Percentiles rank a stretch among this genome's conserved stretches.
Conservation (phyloP, 2,329 filamentous ascomycete genomes). For the Trichoderma endophyticum region DNA sequence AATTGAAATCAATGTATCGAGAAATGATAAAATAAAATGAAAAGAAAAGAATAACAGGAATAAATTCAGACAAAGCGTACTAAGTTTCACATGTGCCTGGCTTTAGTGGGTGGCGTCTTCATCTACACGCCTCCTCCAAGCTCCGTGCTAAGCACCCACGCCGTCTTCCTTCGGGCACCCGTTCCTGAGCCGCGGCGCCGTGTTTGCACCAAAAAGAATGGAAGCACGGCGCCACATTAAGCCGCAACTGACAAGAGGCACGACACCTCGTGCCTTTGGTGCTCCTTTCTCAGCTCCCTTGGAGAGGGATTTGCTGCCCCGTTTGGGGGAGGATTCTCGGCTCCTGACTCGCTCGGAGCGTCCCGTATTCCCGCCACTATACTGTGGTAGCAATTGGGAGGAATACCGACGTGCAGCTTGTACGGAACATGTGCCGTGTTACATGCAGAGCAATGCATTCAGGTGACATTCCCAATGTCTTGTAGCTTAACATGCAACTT, state of each 20-base stretch:
- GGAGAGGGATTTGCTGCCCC: background rate
- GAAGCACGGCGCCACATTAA: background rate
- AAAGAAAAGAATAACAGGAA: background rate
- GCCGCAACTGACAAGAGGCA: constrained; percentile 7
- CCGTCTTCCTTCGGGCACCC: background rate
- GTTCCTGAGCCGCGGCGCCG: background rate
- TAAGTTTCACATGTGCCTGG: background rate
- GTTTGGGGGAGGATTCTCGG: background rate
- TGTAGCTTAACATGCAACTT: background rate
- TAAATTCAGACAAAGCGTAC: background rate
- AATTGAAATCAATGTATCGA: background rate
- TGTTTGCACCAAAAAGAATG: background rate
- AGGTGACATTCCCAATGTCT: background rate
- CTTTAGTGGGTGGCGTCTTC: background rate
- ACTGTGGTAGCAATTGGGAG: background rate
- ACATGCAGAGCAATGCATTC: background rate
- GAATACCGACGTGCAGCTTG: background rate
- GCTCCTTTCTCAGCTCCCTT: background rate
- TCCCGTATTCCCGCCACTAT: background rate
- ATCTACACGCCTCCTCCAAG: background rate
- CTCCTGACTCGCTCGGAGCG: background rate
- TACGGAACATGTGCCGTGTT: background rate
- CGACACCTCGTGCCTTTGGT: background rate
- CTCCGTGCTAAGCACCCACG: background rate
- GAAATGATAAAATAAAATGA: background rate